phyloP scores from a whole-genome alignment of 1,284 basidiomycete genomes.

The Irpex sp. region DNA sequence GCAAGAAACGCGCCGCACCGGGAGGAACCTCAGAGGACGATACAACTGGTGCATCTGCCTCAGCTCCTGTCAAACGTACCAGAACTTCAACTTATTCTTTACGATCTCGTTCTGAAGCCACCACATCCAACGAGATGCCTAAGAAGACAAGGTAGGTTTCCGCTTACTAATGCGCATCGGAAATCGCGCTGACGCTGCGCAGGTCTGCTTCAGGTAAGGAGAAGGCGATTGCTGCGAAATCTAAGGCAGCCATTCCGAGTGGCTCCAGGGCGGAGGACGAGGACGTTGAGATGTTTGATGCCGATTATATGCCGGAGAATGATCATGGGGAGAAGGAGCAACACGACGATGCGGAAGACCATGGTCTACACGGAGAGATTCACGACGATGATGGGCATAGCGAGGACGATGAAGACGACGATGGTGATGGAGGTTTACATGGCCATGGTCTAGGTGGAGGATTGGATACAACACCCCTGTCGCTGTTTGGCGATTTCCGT shows the following conservation, averaged over 20 bases:
- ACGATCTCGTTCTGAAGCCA: conserved; percentile 50
- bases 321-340: conserved; percentile 43
- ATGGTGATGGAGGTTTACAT: conserved; percentile 30
- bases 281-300: conserved; percentile 72
- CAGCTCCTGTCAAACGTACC: conserved; percentile 50
- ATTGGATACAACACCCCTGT: conserved; percentile 71
- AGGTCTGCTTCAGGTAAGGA: conserved; percentile 52
- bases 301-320: conserved; percentile 54
- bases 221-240: conserved; percentile 53
- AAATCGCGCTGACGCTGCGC: conserved; percentile 1
- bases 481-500: conserved; percentile 79
- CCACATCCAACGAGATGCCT: conserved; percentile 53
- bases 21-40: conserved; percentile 64
- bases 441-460: conserved; percentile 37
- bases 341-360: conserved; percentile 39
- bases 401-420: conserved; percentile 38
- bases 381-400: conserved; percentile 37
- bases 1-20: conserved; percentile 78
- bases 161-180: conserved; percentile 9
- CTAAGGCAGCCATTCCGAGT: conserved; percentile 46
- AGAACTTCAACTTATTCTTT: conserved; percentile 54
- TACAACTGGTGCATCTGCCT: conserved; percentile 31
- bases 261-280: conserved; percentile 61
- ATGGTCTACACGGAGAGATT: conserved; percentile 36
- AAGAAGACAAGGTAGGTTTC: conserved; percentile 58